These are phyloP conservation scores for Lunularia cruciata DNA, from an alignment of 225 moss, liverwort and hornwort species.

Conservation along the genomic window DNA sequence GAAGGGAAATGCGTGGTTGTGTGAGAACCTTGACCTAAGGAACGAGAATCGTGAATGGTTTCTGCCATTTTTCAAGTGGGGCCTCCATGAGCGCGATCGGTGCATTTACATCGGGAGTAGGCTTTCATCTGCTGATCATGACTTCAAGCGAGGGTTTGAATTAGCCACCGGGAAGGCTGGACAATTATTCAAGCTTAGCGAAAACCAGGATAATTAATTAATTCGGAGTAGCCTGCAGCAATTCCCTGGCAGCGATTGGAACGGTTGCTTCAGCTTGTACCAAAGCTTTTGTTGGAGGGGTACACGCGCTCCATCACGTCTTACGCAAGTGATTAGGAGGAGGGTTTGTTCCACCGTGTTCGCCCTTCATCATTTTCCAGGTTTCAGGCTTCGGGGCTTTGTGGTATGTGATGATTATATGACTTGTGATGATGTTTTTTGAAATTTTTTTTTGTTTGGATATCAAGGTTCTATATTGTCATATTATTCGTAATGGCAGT, in stretches of 20 bases:
- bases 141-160: not conserved
- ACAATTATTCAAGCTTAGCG: not conserved
- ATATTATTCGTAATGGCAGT: too few species aligned
- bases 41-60: not conserved
- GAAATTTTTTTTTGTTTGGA: too few species aligned
- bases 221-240: not conserved
- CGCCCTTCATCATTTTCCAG: not conserved
- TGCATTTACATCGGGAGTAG: not conserved
- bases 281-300: not conserved
- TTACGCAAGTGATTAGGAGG: not conserved
- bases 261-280: not conserved
- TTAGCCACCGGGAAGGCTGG: not conserved
- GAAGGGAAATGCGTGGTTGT: not conserved
- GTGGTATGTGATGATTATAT: too few species aligned
- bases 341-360: not conserved
- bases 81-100: not conserved
- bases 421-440: too few species aligned
- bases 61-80: not conserved
- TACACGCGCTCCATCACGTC: not conserved
- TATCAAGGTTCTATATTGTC: too few species aligned
- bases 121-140: not conserved
- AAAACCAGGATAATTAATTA: not conserved
- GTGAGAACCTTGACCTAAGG: not conserved
- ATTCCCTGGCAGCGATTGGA: not conserved
- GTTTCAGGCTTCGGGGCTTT: not conserved